Evolutionary conservation across 176 grass and related monocot genomes (phyloP).

Genomic region (Aegilops speltoides): DNA sequence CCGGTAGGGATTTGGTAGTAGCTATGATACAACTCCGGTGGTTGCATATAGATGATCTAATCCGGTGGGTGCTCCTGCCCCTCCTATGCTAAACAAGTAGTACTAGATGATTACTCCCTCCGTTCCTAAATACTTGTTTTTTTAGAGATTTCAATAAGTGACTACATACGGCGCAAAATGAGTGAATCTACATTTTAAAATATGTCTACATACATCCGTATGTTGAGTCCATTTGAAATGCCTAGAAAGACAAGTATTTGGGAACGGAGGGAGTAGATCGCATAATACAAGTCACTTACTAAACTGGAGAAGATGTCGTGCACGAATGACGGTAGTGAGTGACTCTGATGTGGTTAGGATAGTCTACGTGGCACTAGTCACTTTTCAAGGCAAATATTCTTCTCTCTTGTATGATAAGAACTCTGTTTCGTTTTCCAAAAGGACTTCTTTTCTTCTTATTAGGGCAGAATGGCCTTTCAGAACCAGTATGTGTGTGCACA

Average conservation of each 20-base stretch:
- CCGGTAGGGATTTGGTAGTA: slow-evolving; percentile 19
- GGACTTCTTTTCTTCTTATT: not conserved
- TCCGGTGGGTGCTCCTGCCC: not conserved
- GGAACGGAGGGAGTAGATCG: too few relatives aligned
- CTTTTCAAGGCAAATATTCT: not conserved
- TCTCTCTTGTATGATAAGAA: not conserved
- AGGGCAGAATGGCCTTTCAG: not conserved
- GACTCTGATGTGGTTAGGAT: not conserved
- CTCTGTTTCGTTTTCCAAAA: not conserved
- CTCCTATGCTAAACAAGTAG: not conserved
- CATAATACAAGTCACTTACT: not conserved
- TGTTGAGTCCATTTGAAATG: too few relatives aligned
- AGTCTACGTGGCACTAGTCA: not conserved
- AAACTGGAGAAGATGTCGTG: not conserved
- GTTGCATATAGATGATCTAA: slow-evolving; percentile 10
- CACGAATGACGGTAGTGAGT: slow-evolving; percentile 30
- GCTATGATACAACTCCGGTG: not conserved
- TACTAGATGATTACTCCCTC: not conserved
- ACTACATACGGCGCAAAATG: too few relatives aligned
- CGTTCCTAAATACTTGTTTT: too few relatives aligned
- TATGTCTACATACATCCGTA: too few relatives aligned
- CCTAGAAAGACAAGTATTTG: too few relatives aligned
- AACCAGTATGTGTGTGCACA: not conserved
- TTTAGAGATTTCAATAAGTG: too few relatives aligned
- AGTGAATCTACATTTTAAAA: too few relatives aligned